phyloP scores from a whole-genome alignment of 2,329 filamentous ascomycete species.

The Claviceps sp. region DNA sequence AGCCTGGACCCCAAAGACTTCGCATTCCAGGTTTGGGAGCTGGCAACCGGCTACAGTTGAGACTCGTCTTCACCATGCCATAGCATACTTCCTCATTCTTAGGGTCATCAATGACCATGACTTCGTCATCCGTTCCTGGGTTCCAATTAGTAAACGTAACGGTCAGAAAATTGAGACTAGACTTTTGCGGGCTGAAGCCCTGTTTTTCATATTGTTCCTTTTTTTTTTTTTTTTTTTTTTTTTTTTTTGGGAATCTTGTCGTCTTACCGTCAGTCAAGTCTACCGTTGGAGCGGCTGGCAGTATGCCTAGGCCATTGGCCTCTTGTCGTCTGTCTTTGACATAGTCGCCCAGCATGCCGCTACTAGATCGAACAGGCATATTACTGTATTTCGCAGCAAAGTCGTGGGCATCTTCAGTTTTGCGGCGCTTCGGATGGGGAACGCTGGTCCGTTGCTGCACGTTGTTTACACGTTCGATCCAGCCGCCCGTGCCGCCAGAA shows the following conservation, averaged over 20 bases:
- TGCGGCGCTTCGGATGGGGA: conserved; percentile 53
- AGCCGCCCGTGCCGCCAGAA: conserved; percentile 35
- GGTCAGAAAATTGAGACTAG: neutral
- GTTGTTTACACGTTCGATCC: conserved; percentile 66
- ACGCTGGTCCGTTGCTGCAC: conserved; percentile 50
- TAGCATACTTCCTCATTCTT: conserved; percentile 65
- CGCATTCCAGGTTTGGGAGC: conserved; percentile 50
- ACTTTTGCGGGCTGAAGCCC: neutral
- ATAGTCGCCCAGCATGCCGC: conserved; percentile 50
- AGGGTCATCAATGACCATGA: conserved; percentile 43
- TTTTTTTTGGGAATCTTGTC: conserved; percentile 4
- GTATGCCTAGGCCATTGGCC: conserved; percentile 15
- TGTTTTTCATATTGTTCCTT: neutral
- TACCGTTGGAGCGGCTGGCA: conserved; percentile 30
- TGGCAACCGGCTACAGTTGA: conserved; percentile 57
- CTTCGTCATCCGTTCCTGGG: conserved; percentile 38
- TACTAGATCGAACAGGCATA: conserved; percentile 25
- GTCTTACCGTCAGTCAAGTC: conserved; percentile 42
- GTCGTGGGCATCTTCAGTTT: conserved; percentile 32
- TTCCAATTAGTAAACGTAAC: neutral
- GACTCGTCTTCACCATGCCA: conserved; percentile 56
- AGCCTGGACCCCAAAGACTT: conserved; percentile 40
- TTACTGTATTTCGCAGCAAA: conserved; percentile 23
- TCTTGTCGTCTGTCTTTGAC: conserved; percentile 46
- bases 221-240: too few relatives aligned